Evolutionary conservation across 2,329 filamentous ascomycete species (phyloP), one percentile per base, ranked within the genome.

Genomic region (Juglanconis sp.): DNA sequence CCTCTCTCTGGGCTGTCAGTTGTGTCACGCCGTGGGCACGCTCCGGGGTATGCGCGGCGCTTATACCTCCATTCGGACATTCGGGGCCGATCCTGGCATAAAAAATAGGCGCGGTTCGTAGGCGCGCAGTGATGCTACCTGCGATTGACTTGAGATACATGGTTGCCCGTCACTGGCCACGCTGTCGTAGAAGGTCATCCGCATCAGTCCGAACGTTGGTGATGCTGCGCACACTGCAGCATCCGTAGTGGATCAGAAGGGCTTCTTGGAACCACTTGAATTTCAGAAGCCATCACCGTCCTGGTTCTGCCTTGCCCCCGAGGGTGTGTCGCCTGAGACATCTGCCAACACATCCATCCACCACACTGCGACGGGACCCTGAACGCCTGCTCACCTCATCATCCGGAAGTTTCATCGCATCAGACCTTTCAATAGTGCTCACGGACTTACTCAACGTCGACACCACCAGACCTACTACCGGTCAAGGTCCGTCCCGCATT

Each of bases 281-380:
- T 42, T 10, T 42, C n/a, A 11, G 38, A 42, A 42, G 24, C n/a
- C 38, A 42, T 24, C 6, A n/a, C 5, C 44, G 5, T 47, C n/a
- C 24, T 47, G 24, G 4, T 24, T 30, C 57, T 55, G 53, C 36
- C 50, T 53, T 53, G 24, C 42, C 42, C 40, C 35, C 46, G 55
- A 58, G 44, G 57, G 60, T 56, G 57, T 60, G 34, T 38, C 53
- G 53, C 30, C 53, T 56, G 53, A 62, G 60, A 62, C 60, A 62
- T 52, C 34, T 53, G 53, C 60, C 60, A 62, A 30, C 57, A 24
- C 60, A 62, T 51, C 49, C 24, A 17, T 31, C 46, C 44, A 47
- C 31, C 35, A n/a, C 53, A 51, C n/a, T 46, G 32, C 24, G 32
- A 59, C 36, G 56, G 35, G 48, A 53, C 50, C 7, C 47, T 57